Conservation (phyloP, 345 rosid genomes). For the Dipteronia sinensis region DNA sequence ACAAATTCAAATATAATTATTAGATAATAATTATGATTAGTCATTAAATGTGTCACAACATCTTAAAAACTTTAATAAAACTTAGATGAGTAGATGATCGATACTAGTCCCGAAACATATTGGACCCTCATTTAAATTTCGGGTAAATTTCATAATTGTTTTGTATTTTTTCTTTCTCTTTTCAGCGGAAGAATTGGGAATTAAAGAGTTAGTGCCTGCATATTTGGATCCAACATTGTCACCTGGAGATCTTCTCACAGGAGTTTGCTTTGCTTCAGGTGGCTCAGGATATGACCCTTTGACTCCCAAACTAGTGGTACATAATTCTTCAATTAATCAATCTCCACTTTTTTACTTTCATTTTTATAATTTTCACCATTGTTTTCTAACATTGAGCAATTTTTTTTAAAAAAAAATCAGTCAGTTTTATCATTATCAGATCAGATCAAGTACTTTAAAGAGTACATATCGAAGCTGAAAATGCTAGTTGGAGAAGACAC, state of each 20-base stretch:
- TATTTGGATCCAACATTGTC: conserved; percentile 53
- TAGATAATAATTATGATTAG: no score
- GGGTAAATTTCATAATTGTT: no score
- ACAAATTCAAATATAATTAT: no score
- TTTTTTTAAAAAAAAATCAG: conserved; percentile 29
- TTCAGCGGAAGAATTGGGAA: conserved; percentile 70
- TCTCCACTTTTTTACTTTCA: neutral
- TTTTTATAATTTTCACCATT: no score
- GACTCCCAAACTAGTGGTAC: conserved; percentile 56
- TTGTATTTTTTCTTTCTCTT: neutral
- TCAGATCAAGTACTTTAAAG: conserved; percentile 47
- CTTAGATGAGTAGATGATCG: no score
- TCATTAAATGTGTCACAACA: no score
- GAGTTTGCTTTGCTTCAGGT: conserved; percentile 81
- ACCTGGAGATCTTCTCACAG: conserved; percentile 62
- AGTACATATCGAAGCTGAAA: conserved; percentile 50
- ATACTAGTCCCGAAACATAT: no score
- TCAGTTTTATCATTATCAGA: conserved; percentile 43
- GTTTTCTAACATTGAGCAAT: neutral
- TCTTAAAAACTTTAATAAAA: no score
- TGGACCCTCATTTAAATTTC: no score
- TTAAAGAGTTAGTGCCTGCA: conserved; percentile 60
- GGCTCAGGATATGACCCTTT: conserved; percentile 77
- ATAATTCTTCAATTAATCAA: neutral
- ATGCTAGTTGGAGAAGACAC: conserved; percentile 48